A percentile compares a stretch with the other conserved stretches of the same genome.
Evolutionary conservation across 768 basidiomycete species (phyloP).

Genomic region (Cystofilobasidium bisporidii): DNA sequence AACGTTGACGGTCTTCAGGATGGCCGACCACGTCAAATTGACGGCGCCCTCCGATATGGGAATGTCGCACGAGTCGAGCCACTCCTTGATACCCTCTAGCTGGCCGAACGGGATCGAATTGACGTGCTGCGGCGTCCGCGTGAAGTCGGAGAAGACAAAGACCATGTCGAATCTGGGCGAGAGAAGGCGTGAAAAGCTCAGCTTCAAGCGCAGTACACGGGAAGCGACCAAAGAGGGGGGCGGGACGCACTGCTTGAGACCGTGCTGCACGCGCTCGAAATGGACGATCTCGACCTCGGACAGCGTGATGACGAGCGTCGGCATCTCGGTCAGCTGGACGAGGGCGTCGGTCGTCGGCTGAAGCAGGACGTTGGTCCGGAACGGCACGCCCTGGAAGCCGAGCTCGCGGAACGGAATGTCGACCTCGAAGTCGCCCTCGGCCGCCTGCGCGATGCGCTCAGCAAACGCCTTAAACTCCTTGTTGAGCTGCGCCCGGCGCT

Average conservation of each 20-base stretch:
- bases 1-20: constrained; percentile 60
- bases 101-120: constrained; percentile 85
- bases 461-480: constrained; percentile 90
- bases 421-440: constrained; percentile 80
- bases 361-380: constrained; percentile 83
- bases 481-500: constrained; percentile 76
- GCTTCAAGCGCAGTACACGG: no score
- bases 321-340: constrained; percentile 86
- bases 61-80: constrained; percentile 97
- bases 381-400: constrained; percentile 93
- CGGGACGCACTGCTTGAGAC: constrained; percentile 62
- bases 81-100: constrained; percentile 91
- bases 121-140: constrained; percentile 81
- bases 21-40: constrained; percentile 94
- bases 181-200: no score
- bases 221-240: no score
- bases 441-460: constrained; percentile 82
- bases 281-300: constrained; percentile 94
- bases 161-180: constrained; percentile 66
- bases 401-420: constrained; percentile 96
- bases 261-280: constrained; percentile 91
- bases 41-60: constrained; percentile 90
- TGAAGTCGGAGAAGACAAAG: constrained; percentile 94
- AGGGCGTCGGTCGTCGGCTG: constrained; percentile 96
- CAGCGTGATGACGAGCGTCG: constrained; percentile 90